Conservation (phyloP, 1,139 yeast genomes). For the Protomyces macrosporus region DNA sequence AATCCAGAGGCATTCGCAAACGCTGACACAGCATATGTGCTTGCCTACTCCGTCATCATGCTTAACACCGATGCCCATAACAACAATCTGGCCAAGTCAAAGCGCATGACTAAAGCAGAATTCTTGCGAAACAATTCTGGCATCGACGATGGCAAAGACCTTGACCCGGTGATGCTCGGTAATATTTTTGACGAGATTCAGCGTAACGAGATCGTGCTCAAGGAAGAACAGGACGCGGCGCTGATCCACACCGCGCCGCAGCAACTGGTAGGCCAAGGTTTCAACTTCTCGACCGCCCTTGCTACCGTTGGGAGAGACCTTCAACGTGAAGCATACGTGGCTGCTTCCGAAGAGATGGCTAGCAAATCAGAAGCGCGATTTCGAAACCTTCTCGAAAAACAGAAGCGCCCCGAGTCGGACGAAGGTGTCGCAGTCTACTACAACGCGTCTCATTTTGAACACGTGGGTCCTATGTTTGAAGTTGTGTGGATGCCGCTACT, state of each 20-base stretch:
- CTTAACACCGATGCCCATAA: conserved; percentile 92
- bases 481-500: conserved; percentile 94
- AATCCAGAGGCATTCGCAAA: conserved; percentile 78
- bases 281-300: conserved; percentile 55
- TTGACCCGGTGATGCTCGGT: conserved; percentile 67
- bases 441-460: conserved; percentile 76
- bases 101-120: conserved; percentile 81
- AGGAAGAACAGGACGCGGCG: conserved; percentile 74
- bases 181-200: conserved; percentile 72
- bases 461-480: conserved; percentile 88
- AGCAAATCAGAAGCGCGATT: conserved; percentile 79
- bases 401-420: conserved; percentile 37
- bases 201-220: conserved; percentile 76
- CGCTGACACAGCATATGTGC: conserved; percentile 89
- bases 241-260: conserved; percentile 45
- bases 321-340: conserved; percentile 79
- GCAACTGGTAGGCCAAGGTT: conserved; percentile 39
- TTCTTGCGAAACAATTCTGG: conserved; percentile 83
- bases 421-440: conserved; percentile 42
- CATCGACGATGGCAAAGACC: conserved; percentile 84
- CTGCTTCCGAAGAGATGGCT: conserved; percentile 88
- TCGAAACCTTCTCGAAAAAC: conserved; percentile 57
- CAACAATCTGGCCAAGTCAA: conserved; percentile 49
- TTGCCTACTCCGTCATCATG: conserved; percentile 89
- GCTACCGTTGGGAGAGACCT: conserved; percentile 61